phyloP scores from a whole-genome alignment of 805 yeast genomes.

The Hanseniaspora mollemarum region DNA sequence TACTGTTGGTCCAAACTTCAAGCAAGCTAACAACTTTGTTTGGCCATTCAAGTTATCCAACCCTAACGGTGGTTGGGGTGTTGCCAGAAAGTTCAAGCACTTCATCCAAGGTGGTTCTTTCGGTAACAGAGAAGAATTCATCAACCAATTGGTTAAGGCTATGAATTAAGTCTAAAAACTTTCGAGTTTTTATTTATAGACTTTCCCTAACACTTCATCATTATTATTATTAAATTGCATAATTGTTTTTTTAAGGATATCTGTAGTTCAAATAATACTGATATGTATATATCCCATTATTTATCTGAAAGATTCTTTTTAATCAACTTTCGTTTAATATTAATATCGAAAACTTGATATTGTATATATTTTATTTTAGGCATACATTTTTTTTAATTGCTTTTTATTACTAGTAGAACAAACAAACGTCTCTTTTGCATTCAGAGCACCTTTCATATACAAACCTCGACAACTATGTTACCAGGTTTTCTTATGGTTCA shows the following conservation, averaged over 20 bases:
- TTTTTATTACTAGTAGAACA: not conserved
- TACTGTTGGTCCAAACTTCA: conserved; percentile 97
- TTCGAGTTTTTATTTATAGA: not conserved
- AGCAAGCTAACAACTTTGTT: conserved; percentile 95
- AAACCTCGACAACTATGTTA: too few species aligned
- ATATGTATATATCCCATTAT: not conserved
- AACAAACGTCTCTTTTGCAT: too few species aligned
- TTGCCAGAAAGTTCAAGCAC: conserved; percentile 91
- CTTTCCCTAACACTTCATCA: conserved; percentile 2
- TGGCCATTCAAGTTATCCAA: conserved; percentile 96
- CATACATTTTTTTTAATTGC: not conserved
- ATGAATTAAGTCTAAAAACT: conserved; percentile 53
- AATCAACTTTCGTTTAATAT: not conserved
- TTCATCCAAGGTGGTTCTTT: conserved; percentile 96
- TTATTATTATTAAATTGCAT: not conserved
- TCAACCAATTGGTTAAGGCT: conserved; percentile 86
- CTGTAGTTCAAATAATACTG: too few species aligned
- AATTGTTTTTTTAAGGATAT: too few species aligned
- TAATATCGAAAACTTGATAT: not conserved
- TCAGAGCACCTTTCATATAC: too few species aligned
- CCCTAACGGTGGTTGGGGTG: conserved; percentile 98
- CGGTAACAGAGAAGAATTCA: conserved; percentile 96
- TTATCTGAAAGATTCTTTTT: not conserved
- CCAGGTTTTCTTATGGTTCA: too few species aligned
- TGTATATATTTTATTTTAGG: not conserved